Conservation (phyloP, 1,284 basidiomycete genomes). For the Lentinula novae-zelandiae region DNA sequence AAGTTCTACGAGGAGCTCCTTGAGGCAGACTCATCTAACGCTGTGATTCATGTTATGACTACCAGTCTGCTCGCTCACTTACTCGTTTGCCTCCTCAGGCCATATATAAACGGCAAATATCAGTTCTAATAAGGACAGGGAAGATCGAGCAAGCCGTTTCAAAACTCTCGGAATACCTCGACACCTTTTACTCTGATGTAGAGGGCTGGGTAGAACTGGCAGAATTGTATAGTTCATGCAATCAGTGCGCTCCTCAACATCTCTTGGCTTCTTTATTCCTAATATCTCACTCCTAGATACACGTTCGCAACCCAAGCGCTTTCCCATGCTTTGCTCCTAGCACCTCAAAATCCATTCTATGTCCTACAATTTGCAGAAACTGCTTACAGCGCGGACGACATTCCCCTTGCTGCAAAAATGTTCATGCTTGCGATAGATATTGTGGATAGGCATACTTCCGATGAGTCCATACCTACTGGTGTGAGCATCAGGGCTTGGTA, state of each 20-base stretch:
- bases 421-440: conserved; percentile 84
- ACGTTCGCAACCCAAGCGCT: conserved; percentile 67
- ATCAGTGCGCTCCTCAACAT: conserved; percentile 52
- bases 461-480: conserved; percentile 37
- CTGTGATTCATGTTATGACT: conserved; percentile 38
- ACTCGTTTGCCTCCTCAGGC: conserved; percentile 40
- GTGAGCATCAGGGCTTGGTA: conserved; percentile 77
- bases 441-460: conserved; percentile 56
- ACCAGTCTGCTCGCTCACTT: neutral
- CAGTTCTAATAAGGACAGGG: conserved; percentile 61
- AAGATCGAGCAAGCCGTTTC: conserved; percentile 66
- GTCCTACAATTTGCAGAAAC: conserved; percentile 84
- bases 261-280: neutral
- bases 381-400: conserved; percentile 74
- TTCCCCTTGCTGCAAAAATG: conserved; percentile 78
- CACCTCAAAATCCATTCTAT: conserved; percentile 84
- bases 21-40: conserved; percentile 68
- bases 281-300: conserved; percentile 41
- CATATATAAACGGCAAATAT: conserved; percentile 81
- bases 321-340: conserved; percentile 78
- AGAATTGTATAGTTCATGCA: conserved; percentile 78
- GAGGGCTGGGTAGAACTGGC: conserved; percentile 95
- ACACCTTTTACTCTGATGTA: conserved; percentile 90
- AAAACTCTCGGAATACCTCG: conserved; percentile 78
- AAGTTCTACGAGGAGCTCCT: conserved; percentile 70